Percentiles rank a stretch among this genome's conserved stretches.
Conservation (phyloP, 306 rosid species). For the Sphenostylis stenocarpa region DNA sequence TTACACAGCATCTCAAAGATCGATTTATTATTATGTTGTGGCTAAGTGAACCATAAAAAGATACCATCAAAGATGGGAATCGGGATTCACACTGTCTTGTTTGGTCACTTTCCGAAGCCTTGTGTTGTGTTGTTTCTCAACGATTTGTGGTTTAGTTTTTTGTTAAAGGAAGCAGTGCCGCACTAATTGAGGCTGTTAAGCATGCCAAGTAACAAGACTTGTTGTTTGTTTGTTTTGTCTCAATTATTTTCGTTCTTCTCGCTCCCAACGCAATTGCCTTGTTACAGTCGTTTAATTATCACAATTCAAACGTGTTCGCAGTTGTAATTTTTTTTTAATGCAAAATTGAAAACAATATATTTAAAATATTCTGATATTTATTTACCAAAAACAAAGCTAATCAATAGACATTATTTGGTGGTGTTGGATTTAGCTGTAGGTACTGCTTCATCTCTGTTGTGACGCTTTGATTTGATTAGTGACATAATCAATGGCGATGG, state of each 20-base stretch:
- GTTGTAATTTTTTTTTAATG: no score
- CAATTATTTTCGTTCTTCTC: not conserved
- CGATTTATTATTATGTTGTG: not conserved
- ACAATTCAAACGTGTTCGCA: no score
- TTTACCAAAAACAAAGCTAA: no score
- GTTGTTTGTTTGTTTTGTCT: slow-evolving; percentile 9
- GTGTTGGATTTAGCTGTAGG: not conserved
- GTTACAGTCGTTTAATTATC: not conserved
- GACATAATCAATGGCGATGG: not conserved
- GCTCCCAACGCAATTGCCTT: not conserved
- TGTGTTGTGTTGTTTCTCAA: slow-evolving; percentile 13
- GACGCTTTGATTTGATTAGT: not conserved
- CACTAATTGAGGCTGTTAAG: not conserved
- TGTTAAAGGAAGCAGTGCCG: not conserved
- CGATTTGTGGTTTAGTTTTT: slow-evolving; percentile 15
- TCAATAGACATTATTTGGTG: no score
- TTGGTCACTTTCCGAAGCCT: slow-evolving; percentile 27
- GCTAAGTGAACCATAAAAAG: not conserved
- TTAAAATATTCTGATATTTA: no score
- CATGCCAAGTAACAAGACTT: not conserved
- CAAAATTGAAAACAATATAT: no score
- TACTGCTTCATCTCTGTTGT: not conserved
- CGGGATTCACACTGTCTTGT: slow-evolving; percentile 21
- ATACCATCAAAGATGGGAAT: not conserved
- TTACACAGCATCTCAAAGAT: slow-evolving; percentile 30